Conservation (phyloP, 108 stramenopile species). For the Skeletonema grethae region DNA sequence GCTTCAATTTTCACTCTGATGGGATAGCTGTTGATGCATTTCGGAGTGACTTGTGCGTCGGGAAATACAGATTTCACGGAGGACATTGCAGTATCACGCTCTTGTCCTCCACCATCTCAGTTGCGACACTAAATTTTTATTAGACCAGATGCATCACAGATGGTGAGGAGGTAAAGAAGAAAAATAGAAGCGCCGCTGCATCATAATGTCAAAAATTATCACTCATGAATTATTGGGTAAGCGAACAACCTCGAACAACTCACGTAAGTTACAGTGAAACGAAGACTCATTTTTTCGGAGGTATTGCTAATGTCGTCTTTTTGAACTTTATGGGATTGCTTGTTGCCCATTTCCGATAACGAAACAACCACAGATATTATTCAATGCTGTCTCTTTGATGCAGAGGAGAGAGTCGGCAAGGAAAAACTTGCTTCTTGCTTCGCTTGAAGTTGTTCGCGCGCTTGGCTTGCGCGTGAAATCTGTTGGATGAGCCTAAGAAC, state of each 20-base stretch:
- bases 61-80: conserved; percentile 39
- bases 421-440: no score
- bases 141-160: no score
- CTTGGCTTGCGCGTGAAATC: no score
- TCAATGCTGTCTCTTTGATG: no score
- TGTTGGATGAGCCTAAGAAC: no score
- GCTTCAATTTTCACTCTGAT: conserved; percentile 38
- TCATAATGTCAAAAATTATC: no score
- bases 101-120: conserved; percentile 50
- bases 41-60: conserved; percentile 14
- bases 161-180: not conserved
- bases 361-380: no score
- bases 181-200: no score
- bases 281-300: not conserved
- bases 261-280: conserved; percentile 32
- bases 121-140: conserved; percentile 26
- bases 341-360: not conserved
- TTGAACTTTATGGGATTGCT: not conserved
- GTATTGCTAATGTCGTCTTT: not conserved
- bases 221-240: not conserved
- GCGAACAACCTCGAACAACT: conserved; percentile 10
- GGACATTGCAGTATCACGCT: conserved; percentile 41
- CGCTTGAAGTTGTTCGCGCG: no score
- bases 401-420: no score
- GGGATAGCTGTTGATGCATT: conserved; percentile 31